Percentiles rank a stretch among this genome's conserved stretches.
Evolutionary conservation across 2,329 filamentous ascomycete species (phyloP).

Genomic region (Eurotiales sp.): DNA sequence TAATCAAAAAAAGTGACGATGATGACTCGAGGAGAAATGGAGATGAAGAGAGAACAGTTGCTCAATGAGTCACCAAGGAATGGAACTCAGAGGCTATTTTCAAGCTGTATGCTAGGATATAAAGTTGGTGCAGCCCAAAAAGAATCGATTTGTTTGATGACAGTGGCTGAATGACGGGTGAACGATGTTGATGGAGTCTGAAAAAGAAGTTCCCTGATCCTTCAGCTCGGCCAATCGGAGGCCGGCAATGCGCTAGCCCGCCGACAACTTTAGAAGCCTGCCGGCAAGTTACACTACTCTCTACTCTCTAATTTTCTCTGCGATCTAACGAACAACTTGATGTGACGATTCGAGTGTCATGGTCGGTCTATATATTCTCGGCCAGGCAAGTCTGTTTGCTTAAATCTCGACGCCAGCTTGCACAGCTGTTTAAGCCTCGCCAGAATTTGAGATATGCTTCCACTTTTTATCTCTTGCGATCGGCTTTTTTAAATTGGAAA

Average conservation of each 20-base stretch:
- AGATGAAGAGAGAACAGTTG: neutral
- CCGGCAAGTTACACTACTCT: too few relatives aligned
- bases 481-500: slow-evolving; percentile 13
- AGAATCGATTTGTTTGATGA: too few relatives aligned
- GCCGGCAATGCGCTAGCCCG: neutral
- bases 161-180: too few relatives aligned
- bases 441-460: slow-evolving; percentile 8
- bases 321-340: neutral
- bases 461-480: neutral
- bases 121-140: too few relatives aligned
- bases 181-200: neutral
- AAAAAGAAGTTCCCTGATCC: slow-evolving; percentile 11
- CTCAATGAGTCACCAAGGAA: neutral
- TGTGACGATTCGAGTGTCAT: neutral
- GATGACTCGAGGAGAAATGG: neutral
- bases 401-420: neutral
- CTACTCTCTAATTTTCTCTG: neutral
- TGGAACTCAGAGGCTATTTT: neutral
- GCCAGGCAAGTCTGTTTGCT: neutral
- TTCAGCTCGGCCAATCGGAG: slow-evolving; percentile 9
- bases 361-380: neutral
- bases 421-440: neutral
- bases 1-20: neutral
- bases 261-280: neutral
- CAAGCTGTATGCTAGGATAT: too few relatives aligned